phyloP scores from a whole-genome alignment of 176 grass and related monocot species.

The Stipa capillata region DNA sequence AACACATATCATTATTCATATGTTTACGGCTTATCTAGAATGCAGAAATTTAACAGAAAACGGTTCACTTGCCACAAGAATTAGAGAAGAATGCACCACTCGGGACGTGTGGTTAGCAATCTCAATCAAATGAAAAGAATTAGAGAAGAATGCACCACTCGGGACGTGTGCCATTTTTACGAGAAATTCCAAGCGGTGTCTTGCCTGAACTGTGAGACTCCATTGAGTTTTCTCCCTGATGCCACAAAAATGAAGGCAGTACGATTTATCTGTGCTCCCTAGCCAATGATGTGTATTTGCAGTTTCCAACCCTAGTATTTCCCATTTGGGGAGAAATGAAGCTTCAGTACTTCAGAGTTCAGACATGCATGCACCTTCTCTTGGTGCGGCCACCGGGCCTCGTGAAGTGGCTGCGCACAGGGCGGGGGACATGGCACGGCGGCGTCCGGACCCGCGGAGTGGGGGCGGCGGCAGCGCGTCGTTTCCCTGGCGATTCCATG shows the following conservation, averaged over 20 bases:
- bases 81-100: background rate
- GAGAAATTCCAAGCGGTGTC: background rate
- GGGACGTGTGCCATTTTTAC: no score
- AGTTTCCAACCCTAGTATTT: background rate
- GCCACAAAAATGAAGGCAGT: no score
- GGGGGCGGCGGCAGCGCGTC: background rate
- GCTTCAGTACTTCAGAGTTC: background rate
- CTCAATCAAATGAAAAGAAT: no score
- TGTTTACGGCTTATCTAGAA: background rate
- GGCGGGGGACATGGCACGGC: conserved; percentile 1
- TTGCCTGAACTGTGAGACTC: no score
- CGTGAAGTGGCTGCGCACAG: background rate
- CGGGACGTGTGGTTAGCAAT: no score
- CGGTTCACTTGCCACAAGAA: background rate
- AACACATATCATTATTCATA: background rate
- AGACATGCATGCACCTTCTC: background rate
- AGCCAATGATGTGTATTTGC: background rate
- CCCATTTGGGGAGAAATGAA: no score
- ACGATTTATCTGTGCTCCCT: background rate
- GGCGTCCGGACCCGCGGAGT: background rate
- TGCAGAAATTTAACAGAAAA: background rate
- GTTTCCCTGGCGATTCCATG: background rate
- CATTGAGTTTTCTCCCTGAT: no score
- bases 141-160: background rate
- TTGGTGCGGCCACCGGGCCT: background rate